Base-by-base conservation (phyloP, 768 basidiomycete species). In the Hericium rajendrae region DNA sequence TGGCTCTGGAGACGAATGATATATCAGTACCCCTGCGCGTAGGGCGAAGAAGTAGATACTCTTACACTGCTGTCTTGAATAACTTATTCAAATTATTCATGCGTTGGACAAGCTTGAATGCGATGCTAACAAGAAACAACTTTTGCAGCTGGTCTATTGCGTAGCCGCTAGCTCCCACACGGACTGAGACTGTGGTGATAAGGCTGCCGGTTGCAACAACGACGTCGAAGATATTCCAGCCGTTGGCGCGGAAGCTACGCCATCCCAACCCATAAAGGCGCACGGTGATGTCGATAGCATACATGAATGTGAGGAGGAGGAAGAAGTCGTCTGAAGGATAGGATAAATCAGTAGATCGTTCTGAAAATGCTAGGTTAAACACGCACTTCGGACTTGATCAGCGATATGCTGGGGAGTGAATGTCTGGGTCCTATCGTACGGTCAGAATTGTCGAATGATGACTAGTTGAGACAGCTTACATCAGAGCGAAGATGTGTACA, bases 41-140 rank as follows among this genome's bases (percentile, higher is more conserved):
- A 6, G 11, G 6, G 12, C 43, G 43, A 46, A 15, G 12, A 20
- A 46, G 11, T 13, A 54, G 22, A 10, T 16, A 20, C 9, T 77
- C 93, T 53, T 76, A 95, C 92, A 90, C 81, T 5, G 91, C 89
- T 16, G 93, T 97, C 74, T 97, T 97, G 80, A 97, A 97, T 16
- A 98, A 76, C 73, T 94, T 91, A 66, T 97, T 97, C 60, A 98
- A 74, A 60, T 83, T 84, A 65, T 91, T 85, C 59, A 86, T 86
- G 43, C 88, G 79, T 65, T 97, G 91, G 0, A 97, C 90, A 11
- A 98, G 81, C 70, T 98, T 98, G 79, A 97, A 87, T 0, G 91
- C 85, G 58, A 97, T 91, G 64, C 86, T 83, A 64, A 94, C 93
- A 28, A 98, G 78, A 72, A 98, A 98, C 10, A 97, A 76, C 71